Evolutionary conservation across 1,284 basidiomycete species (phyloP).

Genomic region (Tremellales sp.): DNA sequence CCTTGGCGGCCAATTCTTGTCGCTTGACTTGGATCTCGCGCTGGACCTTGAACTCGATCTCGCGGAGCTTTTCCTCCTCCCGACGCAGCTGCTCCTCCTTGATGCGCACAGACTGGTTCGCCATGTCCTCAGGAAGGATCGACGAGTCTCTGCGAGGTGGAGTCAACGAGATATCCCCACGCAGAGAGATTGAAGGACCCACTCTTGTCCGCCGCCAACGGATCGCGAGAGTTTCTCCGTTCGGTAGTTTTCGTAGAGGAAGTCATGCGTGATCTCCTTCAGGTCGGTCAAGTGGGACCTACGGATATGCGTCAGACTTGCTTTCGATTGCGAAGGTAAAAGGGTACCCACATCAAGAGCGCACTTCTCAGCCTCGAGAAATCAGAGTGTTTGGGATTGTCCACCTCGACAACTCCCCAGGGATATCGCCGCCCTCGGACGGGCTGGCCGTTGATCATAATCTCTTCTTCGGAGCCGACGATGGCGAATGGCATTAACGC

Average conservation of each 20-base stretch:
- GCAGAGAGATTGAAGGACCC: constrained; percentile 36
- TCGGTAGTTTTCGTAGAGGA: constrained; percentile 85
- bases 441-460: constrained; percentile 85
- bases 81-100: constrained; percentile 98
- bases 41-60: constrained; percentile 97
- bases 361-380: constrained; percentile 89
- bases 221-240: constrained; percentile 96
- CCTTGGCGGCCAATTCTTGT: constrained; percentile 91
- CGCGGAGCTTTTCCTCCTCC: constrained; percentile 97
- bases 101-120: constrained; percentile 91
- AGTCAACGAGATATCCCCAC: not conserved
- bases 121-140: constrained; percentile 87
- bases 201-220: constrained; percentile 79
- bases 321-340: not conserved
- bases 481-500: constrained; percentile 93
- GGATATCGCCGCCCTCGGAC: constrained; percentile 91
- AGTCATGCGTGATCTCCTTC: constrained; percentile 89
- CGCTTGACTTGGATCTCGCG: constrained; percentile 98
- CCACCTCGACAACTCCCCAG: constrained; percentile 97
- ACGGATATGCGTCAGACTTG: constrained; percentile 5
- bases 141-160: constrained; percentile 64
- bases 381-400: constrained; percentile 98
- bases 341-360: constrained; percentile 67
- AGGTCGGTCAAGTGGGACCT: constrained; percentile 93
- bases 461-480: constrained; percentile 94